Conservation (phyloP, 2,329 filamentous ascomycete genomes). For the Penicillium sp. region DNA sequence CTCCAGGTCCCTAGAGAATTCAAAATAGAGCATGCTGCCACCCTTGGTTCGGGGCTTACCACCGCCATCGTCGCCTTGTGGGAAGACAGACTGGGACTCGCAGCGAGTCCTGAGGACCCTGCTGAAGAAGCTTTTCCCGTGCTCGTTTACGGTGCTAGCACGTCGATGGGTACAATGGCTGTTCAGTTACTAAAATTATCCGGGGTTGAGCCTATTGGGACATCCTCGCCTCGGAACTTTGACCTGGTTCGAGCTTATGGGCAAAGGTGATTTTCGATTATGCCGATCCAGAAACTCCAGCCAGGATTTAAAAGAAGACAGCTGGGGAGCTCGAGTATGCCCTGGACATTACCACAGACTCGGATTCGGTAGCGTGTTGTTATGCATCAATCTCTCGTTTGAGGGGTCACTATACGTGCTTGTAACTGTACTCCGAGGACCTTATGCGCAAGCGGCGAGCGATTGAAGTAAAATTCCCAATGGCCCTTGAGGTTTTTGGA, state of each 20-base stretch:
- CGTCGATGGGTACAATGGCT: slow-evolving; percentile 42
- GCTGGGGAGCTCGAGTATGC: slow-evolving; percentile 34
- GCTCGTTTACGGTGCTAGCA: slow-evolving; percentile 46
- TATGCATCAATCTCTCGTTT: background rate
- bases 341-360: slow-evolving; percentile 43
- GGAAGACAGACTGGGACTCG: background rate
- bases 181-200: slow-evolving; percentile 42
- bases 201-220: slow-evolving; percentile 32
- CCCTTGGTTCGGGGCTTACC: slow-evolving; percentile 25
- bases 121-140: slow-evolving; percentile 22
- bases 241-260: slow-evolving; percentile 31
- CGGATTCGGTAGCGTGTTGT: slow-evolving; percentile 33
- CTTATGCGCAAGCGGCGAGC: background rate
- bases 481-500: background rate
- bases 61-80: slow-evolving; percentile 21
- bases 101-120: background rate
- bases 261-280: slow-evolving; percentile 40
- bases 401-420: background rate
- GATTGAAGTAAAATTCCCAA: background rate
- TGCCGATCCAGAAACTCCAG: slow-evolving; percentile 29
- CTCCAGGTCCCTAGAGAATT: slow-evolving; percentile 29
- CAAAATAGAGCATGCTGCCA: slow-evolving; percentile 29
- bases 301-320: slow-evolving; percentile 37
- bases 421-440: background rate
- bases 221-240: slow-evolving; percentile 31